A percentile compares a stretch with the other conserved stretches of the same genome.
These are phyloP conservation scores for Marchantia polymorpha DNA, from an alignment of 225 moss, liverwort and hornwort species.

Conservation along the genomic window DNA sequence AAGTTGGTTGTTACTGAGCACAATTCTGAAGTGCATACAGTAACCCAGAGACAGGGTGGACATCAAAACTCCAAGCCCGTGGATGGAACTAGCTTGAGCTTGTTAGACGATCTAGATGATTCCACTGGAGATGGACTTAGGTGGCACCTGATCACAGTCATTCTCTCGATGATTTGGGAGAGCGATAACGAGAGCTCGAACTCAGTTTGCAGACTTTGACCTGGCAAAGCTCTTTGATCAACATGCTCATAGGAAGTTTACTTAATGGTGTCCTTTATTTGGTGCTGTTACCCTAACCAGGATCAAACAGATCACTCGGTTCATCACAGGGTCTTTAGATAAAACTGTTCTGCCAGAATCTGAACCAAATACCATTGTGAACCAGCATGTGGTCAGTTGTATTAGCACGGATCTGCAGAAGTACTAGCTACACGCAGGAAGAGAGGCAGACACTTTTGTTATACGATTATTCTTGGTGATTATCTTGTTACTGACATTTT, in stretches of 20 bases:
- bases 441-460: not conserved
- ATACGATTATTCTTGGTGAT: constrained; percentile 7
- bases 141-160: constrained; percentile 2
- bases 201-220: not conserved
- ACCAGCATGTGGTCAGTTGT: not conserved
- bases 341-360: not conserved
- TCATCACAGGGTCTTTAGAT: not conserved
- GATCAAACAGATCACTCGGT: not conserved
- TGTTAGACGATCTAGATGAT: not conserved
- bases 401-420: not conserved
- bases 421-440: too few relatives aligned
- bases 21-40: not conserved
- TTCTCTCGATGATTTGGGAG: constrained; percentile 6
- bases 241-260: not conserved
- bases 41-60: not conserved
- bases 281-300: not conserved
- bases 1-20: not conserved
- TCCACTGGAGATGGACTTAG: not conserved
- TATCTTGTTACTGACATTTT: constrained; percentile 5
- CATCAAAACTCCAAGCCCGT: not conserved
- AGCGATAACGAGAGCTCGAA: not conserved
- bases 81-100: not conserved
- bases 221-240: constrained; percentile 15
- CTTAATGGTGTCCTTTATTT: not conserved
- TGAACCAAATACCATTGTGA: not conserved